Conservation (phyloP, 1,139 yeast genomes). For the Yamadazyma atlantica region DNA sequence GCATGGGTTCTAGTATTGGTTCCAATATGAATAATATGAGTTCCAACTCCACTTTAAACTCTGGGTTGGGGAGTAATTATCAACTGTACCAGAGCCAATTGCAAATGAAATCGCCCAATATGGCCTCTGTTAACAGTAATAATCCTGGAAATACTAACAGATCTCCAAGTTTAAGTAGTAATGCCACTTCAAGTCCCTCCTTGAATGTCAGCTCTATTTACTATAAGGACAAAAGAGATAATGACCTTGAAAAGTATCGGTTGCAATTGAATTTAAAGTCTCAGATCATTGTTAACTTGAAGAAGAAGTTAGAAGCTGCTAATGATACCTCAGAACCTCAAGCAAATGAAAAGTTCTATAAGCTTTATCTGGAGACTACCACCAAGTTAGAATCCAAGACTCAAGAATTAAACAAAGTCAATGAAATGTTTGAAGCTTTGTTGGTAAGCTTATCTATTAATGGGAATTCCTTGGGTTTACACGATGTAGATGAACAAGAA, state of each 20-base stretch:
- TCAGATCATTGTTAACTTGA: conserved; percentile 35
- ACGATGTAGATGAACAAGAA: conserved; percentile 64
- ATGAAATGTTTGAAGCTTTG: conserved; percentile 61
- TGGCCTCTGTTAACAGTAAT: neutral
- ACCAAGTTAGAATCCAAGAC: conserved; percentile 51
- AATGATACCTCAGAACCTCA: conserved; percentile 10
- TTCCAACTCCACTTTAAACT: conserved; percentile 1
- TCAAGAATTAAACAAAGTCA: conserved; percentile 58
- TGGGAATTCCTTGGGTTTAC: conserved; percentile 7
- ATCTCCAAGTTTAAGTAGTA: neutral
- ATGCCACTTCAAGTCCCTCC: neutral
- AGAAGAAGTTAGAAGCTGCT: conserved; percentile 10
- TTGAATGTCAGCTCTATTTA: neutral
- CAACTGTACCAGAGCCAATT: neutral
- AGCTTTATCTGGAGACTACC: conserved; percentile 50
- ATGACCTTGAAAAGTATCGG: conserved; percentile 28
- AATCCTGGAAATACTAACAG: neutral
- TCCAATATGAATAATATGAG: neutral
- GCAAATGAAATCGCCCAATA: neutral
- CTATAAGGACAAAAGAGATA: conserved; percentile 5
- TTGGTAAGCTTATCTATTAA: conserved; percentile 33
- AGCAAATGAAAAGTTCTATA: conserved; percentile 46
- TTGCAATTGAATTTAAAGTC: conserved; percentile 34
- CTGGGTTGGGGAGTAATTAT: neutral
- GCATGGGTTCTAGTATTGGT: conserved; percentile 1